A percentile compares a stretch with the other conserved stretches of the same genome.
These are phyloP conservation scores for Beta macrorhiza DNA, from an alignment of 179 eudicot species.

Conservation along the genomic window DNA sequence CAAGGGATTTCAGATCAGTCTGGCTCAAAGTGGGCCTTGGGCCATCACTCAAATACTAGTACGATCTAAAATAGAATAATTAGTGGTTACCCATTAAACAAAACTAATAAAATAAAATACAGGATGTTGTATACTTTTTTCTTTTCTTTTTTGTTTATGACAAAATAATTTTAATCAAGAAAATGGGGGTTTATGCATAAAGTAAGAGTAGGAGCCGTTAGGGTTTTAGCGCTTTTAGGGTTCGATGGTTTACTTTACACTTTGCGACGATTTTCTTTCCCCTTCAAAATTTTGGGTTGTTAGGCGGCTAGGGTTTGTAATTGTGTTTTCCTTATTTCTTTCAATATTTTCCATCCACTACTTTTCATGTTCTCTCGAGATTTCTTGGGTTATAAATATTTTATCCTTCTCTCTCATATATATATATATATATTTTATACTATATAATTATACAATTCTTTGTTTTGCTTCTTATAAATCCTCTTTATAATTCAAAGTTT, in stretches of 20 bases:
- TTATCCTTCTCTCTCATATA: conserved; percentile 1
- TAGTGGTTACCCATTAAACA: no score
- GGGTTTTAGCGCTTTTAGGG: conserved; percentile 35
- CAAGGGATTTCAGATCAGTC: no score
- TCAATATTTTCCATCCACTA: conserved; percentile 17
- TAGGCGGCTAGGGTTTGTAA: conserved; percentile 42
- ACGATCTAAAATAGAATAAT: no score
- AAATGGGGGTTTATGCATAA: no score
- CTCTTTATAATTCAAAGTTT: neutral
- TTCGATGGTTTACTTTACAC: conserved; percentile 2
- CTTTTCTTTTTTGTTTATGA: no score
- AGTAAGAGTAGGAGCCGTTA: conserved; percentile 17
- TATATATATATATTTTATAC: neutral
- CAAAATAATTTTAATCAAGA: no score
- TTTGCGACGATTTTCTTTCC: neutral
- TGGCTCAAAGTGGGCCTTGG: no score
- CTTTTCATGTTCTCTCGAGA: conserved; percentile 28
- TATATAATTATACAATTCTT: conserved; percentile 9
- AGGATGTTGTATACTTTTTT: no score
- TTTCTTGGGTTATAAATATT: neutral
- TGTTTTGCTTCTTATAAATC: neutral
- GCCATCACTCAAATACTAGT: no score
- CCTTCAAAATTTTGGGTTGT: conserved; percentile 17
- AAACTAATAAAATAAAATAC: no score
- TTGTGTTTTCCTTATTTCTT: conserved; percentile 9